Evolutionary conservation across 371 early-diverging fungal species (phyloP).

Genomic region (Mortierella sp.): DNA sequence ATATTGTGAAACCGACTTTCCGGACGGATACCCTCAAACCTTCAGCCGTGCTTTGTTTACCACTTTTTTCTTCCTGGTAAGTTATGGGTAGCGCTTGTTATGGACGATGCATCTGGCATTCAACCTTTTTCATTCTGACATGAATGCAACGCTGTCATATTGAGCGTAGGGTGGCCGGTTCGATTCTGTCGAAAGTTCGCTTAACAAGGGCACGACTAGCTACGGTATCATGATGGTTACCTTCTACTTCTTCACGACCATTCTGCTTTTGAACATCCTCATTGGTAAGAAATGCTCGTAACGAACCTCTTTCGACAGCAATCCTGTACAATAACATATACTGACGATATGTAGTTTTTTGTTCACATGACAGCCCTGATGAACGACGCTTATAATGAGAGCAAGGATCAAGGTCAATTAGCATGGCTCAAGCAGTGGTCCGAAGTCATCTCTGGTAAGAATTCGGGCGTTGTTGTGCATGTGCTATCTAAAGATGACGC

Average conservation of each 20-base stretch:
- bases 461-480: no score
- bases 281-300: not conserved
- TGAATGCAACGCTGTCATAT: no score
- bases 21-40: slow-evolving; percentile 5
- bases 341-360: not conserved
- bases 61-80: slow-evolving; percentile 17
- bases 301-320: not conserved
- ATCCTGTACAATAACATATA: not conserved
- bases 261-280: slow-evolving; percentile 12
- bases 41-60: slow-evolving; percentile 18
- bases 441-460: slow-evolving; percentile 43
- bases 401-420: slow-evolving; percentile 34
- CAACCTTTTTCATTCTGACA: no score
- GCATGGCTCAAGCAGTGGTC: slow-evolving; percentile 52
- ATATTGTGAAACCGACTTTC: not conserved
- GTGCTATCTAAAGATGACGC: no score
- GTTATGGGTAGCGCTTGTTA: not conserved
- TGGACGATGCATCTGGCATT: no score
- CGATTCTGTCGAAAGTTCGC: slow-evolving; percentile 16
- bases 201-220: not conserved
- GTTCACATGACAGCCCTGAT: slow-evolving; percentile 26
- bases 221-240: slow-evolving; percentile 51
- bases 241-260: slow-evolving; percentile 51
- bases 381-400: slow-evolving; percentile 51
- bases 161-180: slow-evolving; percentile 36